Evolutionary conservation across 306 rosid genomes (phyloP).

Genomic region (Fragaria vesca): DNA sequence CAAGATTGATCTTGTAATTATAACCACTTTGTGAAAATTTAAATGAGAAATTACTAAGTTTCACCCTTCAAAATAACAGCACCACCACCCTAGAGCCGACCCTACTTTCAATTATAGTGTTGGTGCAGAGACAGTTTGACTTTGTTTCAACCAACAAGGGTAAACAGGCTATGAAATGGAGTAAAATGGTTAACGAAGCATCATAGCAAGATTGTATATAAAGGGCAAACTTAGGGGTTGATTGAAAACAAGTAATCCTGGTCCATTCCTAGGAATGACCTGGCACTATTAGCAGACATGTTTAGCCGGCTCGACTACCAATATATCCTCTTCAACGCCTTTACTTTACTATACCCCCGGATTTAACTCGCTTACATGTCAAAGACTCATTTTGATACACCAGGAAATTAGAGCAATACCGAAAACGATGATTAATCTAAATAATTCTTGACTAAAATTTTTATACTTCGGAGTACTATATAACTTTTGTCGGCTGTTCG

Average conservation of each 20-base stretch:
- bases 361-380: background rate
- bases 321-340: slow-evolving; percentile 28
- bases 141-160: background rate
- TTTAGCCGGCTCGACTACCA: slow-evolving; percentile 30
- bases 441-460: too few relatives aligned
- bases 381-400: too few relatives aligned
- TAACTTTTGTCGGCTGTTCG: background rate
- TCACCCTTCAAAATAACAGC: background rate
- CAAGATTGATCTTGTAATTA: too few relatives aligned
- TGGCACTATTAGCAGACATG: slow-evolving; percentile 44
- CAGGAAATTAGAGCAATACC: too few relatives aligned
- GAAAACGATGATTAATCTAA: background rate
- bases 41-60: background rate
- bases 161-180: background rate
- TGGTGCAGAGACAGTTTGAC: background rate
- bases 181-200: background rate
- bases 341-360: background rate
- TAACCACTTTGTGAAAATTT: too few relatives aligned
- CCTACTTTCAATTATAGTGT: background rate
- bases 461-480: background rate
- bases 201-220: background rate
- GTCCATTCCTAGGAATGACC: slow-evolving; percentile 26
- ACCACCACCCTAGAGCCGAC: background rate
- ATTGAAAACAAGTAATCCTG: background rate
- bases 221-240: background rate